Evolutionary conservation across 2,329 filamentous ascomycete species (phyloP).

Genomic region (Colletotrichum tanaceti): DNA sequence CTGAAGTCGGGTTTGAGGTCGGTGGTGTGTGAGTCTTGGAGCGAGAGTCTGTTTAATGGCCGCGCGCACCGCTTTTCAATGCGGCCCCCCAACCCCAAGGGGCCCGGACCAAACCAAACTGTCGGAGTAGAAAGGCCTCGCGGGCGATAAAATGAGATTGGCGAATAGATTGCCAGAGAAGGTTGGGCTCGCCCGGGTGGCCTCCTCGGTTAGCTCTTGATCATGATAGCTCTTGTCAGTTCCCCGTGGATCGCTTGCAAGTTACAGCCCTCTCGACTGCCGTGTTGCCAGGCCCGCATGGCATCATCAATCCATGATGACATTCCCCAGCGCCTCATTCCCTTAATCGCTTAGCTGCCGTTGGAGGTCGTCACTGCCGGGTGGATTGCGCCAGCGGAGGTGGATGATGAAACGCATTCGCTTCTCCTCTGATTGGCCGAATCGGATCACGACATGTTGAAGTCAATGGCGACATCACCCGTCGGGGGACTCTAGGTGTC

Average conservation of each 20-base stretch:
- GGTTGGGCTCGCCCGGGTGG: neutral
- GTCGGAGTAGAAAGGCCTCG: slow-evolving; percentile 6
- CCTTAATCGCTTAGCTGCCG: slow-evolving; percentile 24
- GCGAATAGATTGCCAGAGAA: slow-evolving; percentile 15
- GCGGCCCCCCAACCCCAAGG: neutral
- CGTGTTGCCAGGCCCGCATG: slow-evolving; percentile 22
- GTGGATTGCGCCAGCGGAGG: slow-evolving; percentile 5
- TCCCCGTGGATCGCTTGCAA: neutral
- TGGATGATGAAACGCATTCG: slow-evolving; percentile 11
- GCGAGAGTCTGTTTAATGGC: slow-evolving; percentile 9
- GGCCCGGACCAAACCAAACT: neutral
- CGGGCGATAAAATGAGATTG: slow-evolving; percentile 8
- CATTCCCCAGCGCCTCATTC: slow-evolving; percentile 27
- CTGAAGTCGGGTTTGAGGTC: slow-evolving; percentile 11
- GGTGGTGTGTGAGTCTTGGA: neutral
- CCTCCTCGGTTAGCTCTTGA: neutral
- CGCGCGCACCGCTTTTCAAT: slow-evolving; percentile 35
- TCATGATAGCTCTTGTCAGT: neutral
- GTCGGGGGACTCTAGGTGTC: slow-evolving; percentile 9
- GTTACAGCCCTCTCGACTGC: neutral
- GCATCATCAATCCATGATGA: slow-evolving; percentile 40
- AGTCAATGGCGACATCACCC: slow-evolving; percentile 37
- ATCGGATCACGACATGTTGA: slow-evolving; percentile 34
- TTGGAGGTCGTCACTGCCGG: slow-evolving; percentile 14
- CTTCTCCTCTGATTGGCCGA: slow-evolving; percentile 12